Conservation (phyloP, 1,284 basidiomycete genomes). For the Moesziomyces antarcticus region DNA sequence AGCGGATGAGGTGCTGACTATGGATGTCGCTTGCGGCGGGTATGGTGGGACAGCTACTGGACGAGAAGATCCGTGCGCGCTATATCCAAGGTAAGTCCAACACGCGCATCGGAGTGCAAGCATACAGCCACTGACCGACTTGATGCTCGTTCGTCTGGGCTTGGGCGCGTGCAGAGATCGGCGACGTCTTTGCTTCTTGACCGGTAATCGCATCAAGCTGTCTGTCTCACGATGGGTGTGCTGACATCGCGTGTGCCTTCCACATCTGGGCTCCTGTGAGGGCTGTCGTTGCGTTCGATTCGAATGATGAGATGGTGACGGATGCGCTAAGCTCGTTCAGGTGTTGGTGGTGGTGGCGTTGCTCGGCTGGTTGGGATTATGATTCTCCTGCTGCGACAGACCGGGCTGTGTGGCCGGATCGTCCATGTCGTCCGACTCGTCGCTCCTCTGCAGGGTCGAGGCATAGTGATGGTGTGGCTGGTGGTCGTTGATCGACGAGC, state of each 20-base stretch:
- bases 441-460: slow-evolving; percentile 1
- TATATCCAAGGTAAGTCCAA: slow-evolving; percentile 50
- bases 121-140: no score
- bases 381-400: slow-evolving; percentile 48
- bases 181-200: slow-evolving; percentile 44
- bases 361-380: slow-evolving; percentile 38
- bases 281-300: no score
- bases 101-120: not conserved
- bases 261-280: no score
- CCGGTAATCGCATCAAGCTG: not conserved
- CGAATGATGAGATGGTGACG: not conserved
- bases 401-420: slow-evolving; percentile 39
- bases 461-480: slow-evolving; percentile 16
- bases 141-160: no score
- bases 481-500: slow-evolving; percentile 32
- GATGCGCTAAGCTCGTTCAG: not conserved
- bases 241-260: not conserved
- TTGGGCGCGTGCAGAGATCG: slow-evolving; percentile 37
- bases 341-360: slow-evolving; percentile 15
- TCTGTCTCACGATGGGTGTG: no score
- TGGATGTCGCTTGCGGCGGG: not conserved
- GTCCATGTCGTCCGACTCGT: slow-evolving; percentile 18
- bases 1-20: not conserved
- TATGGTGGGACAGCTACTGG: slow-evolving; percentile 25
- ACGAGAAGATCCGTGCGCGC: slow-evolving; percentile 53